Evolutionary conservation across 768 basidiomycete genomes (phyloP).

Genomic region (Coprinellus micaceus): DNA sequence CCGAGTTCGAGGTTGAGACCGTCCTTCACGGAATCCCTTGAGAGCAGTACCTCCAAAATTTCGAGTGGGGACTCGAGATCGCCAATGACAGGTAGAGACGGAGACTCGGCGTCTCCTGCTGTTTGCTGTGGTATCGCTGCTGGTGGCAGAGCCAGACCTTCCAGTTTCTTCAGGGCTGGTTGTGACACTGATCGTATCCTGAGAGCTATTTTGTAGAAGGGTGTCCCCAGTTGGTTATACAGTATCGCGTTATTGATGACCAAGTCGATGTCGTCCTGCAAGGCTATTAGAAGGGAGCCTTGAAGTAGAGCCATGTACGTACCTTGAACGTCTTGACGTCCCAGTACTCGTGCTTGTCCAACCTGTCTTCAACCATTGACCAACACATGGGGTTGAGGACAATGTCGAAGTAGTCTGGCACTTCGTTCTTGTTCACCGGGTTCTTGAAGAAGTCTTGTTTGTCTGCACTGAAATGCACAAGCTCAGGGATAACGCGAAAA

Average conservation of each 20-base stretch:
- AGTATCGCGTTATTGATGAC: constrained; percentile 82
- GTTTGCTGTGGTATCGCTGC: constrained; percentile 2
- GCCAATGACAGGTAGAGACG: constrained; percentile 39
- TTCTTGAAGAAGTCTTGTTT: constrained; percentile 72
- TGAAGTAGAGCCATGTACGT: constrained; percentile 10
- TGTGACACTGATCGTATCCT: constrained; percentile 46
- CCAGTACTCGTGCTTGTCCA: constrained; percentile 82
- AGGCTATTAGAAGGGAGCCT: background rate
- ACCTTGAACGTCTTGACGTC: constrained; percentile 73
- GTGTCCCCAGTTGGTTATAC: constrained; percentile 78
- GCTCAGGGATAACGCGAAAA: background rate
- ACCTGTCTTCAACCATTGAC: constrained; percentile 72
- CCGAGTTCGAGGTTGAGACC: constrained; percentile 53
- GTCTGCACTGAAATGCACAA: constrained; percentile 53
- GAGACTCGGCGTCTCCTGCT: background rate
- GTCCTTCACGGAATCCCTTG: constrained; percentile 48
- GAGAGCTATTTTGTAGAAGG: constrained; percentile 65
- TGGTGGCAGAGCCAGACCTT: constrained; percentile 23
- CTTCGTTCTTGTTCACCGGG: constrained; percentile 74
- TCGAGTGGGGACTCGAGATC: constrained; percentile 71
- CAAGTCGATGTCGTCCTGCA: constrained; percentile 74
- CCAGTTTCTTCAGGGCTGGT: constrained; percentile 42
- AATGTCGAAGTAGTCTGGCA: constrained; percentile 89
- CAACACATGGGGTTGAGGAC: constrained; percentile 89
- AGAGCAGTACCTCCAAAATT: constrained; percentile 53